A percentile compares a stretch with the other conserved stretches of the same genome.
Evolutionary conservation across 2,329 filamentous ascomycete genomes (phyloP).

Genomic region (Hawksworthiomyces lignivorus): DNA sequence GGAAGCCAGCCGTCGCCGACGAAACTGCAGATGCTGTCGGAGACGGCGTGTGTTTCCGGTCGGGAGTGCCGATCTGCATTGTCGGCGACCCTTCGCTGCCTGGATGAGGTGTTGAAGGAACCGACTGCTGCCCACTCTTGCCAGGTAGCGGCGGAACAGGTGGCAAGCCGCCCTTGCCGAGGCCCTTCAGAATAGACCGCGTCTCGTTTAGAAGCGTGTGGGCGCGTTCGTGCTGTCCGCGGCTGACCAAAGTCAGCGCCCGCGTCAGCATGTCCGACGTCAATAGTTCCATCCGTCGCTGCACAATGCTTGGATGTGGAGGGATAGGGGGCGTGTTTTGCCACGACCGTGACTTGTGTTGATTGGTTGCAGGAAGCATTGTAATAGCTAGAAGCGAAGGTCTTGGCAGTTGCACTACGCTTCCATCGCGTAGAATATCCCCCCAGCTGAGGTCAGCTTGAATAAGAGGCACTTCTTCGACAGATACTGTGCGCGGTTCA

Average conservation of each 20-base stretch:
- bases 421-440: constrained; percentile 84
- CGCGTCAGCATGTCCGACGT: constrained; percentile 97
- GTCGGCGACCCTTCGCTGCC: constrained; percentile 36
- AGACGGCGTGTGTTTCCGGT: constrained; percentile 48
- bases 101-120: constrained; percentile 42
- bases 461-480: constrained; percentile 90
- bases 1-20: constrained; percentile 31
- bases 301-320: constrained; percentile 88
- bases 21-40: constrained; percentile 43
- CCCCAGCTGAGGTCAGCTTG: constrained; percentile 92
- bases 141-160: constrained; percentile 63
- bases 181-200: constrained; percentile 85
- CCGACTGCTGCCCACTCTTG: constrained; percentile 32
- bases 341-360: constrained; percentile 59
- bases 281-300: constrained; percentile 92
- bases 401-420: constrained; percentile 74
- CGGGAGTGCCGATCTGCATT: constrained; percentile 36
- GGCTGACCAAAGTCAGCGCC: constrained; percentile 80
- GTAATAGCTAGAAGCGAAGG: constrained; percentile 92
- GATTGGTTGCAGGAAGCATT: constrained; percentile 67
- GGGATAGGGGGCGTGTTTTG: constrained; percentile 72
- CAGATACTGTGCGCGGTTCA: constrained; percentile 71
- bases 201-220: constrained; percentile 91
- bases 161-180: constrained; percentile 89
- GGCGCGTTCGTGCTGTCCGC: constrained; percentile 87